Conservation (phyloP, 805 yeast species). For the Candida railenensis region DNA sequence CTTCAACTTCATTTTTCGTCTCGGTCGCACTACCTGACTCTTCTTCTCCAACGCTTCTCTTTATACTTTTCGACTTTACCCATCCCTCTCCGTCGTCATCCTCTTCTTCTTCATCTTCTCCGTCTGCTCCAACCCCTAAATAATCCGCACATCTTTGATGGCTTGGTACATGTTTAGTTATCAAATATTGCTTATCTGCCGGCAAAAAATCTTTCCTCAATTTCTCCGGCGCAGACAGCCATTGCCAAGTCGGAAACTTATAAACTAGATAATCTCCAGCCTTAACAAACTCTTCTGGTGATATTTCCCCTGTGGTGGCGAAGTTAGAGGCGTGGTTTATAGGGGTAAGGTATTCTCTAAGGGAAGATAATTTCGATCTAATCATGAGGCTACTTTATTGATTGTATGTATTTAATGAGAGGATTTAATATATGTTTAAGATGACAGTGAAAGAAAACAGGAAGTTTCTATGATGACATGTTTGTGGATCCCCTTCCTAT, state of each 20-base stretch:
- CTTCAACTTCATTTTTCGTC: constrained; percentile 15
- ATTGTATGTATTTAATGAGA: background rate
- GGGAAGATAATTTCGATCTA: constrained; percentile 75
- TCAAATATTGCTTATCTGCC: constrained; percentile 77
- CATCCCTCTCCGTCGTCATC: constrained; percentile 53
- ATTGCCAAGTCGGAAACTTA: constrained; percentile 96
- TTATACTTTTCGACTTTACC: constrained; percentile 36
- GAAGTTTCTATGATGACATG: no score
- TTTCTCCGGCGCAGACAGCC: constrained; percentile 49
- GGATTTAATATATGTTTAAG: background rate
- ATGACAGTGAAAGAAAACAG: background rate
- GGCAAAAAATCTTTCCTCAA: constrained; percentile 72
- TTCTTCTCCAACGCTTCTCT: background rate
- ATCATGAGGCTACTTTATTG: constrained; percentile 17
- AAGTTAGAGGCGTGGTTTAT: constrained; percentile 85
- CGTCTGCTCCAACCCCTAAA: constrained; percentile 42
- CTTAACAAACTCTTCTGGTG: constrained; percentile 90
- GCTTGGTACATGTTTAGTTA: constrained; percentile 88
- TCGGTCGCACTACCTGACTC: constrained; percentile 11
- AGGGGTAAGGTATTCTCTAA: constrained; percentile 93
- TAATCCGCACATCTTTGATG: constrained; percentile 64
- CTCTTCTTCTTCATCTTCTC: constrained; percentile 33
- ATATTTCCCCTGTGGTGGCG: constrained; percentile 81
- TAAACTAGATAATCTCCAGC: constrained; percentile 93
- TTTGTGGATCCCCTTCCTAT: no score